Percentiles rank a stretch among this genome's conserved stretches.
Evolutionary conservation across 2,329 filamentous ascomycete species (phyloP).

Genomic region (Aureobasidium subglaciale): DNA sequence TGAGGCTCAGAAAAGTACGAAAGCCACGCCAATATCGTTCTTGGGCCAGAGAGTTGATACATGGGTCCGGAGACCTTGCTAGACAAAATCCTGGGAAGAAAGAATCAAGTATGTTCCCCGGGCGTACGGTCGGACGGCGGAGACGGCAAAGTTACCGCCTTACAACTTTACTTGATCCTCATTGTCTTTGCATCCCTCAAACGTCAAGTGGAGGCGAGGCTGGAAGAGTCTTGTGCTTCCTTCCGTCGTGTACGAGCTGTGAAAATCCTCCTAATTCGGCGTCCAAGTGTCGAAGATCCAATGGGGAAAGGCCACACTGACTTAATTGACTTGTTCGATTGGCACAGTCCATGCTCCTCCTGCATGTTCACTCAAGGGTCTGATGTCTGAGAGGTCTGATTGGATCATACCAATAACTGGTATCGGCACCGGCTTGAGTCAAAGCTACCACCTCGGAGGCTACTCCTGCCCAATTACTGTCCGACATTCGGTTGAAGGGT

Average conservation of each 20-base stretch:
- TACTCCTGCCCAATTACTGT: neutral
- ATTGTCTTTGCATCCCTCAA: too few relatives aligned
- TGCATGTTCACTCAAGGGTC: neutral
- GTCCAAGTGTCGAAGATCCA: too few relatives aligned
- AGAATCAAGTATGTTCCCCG: neutral
- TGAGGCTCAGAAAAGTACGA: neutral
- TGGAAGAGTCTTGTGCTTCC: neutral
- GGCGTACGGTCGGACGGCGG: neutral
- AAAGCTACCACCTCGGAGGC: neutral
- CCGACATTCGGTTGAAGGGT: neutral
- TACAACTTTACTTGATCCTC: too few relatives aligned
- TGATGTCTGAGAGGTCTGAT: neutral
- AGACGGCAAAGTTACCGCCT: neutral
- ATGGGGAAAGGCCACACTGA: neutral
- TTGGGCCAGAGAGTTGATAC: neutral
- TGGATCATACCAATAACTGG: neutral
- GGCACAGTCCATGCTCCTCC: neutral
- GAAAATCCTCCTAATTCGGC: too few relatives aligned
- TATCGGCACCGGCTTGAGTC: neutral
- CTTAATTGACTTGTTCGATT: neutral
- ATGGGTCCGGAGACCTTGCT: neutral
- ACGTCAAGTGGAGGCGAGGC: neutral
- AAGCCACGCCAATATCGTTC: neutral
- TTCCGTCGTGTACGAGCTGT: neutral
- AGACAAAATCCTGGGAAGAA: neutral